Conservation (phyloP, 129 eudicot species). For the Chrysanthemum lavandulifolium region DNA sequence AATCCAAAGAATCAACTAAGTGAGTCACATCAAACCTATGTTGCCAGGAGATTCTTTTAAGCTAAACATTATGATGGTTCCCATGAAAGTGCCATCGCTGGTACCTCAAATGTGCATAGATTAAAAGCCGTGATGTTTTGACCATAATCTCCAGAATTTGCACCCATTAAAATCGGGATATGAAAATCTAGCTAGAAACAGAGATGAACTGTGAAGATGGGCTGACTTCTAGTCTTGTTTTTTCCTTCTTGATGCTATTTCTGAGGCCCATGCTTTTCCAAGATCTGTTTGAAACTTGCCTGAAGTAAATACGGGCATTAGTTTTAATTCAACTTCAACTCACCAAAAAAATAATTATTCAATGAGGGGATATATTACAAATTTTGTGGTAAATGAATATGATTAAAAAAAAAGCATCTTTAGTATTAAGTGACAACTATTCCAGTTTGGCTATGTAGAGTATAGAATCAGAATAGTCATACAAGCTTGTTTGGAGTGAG, state of each 20-base stretch:
- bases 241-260: slow-evolving; percentile 78
- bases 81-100: slow-evolving; percentile 1
- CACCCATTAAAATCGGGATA: background rate
- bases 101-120: slow-evolving; percentile 5
- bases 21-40: slow-evolving; percentile 5
- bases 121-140: background rate
- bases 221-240: slow-evolving; percentile 27
- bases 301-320: slow-evolving; percentile 25
- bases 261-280: slow-evolving; percentile 94
- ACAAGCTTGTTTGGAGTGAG: background rate
- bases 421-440: too few relatives aligned
- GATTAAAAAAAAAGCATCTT: too few relatives aligned
- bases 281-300: slow-evolving; percentile 92
- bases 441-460: background rate
- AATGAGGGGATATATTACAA: background rate
- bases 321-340: background rate
- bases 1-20: too few relatives aligned
- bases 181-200: slow-evolving; percentile 3
- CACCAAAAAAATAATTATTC: background rate
- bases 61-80: slow-evolving; percentile 14
- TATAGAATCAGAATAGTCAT: background rate
- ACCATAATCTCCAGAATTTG: slow-evolving; percentile 20
- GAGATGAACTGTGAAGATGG: background rate
- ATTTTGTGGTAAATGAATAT: background rate
- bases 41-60: background rate